These are phyloP conservation scores for Cardamine resedifolia DNA, from an alignment of 345 rosid genomes.

Conservation along the genomic window DNA sequence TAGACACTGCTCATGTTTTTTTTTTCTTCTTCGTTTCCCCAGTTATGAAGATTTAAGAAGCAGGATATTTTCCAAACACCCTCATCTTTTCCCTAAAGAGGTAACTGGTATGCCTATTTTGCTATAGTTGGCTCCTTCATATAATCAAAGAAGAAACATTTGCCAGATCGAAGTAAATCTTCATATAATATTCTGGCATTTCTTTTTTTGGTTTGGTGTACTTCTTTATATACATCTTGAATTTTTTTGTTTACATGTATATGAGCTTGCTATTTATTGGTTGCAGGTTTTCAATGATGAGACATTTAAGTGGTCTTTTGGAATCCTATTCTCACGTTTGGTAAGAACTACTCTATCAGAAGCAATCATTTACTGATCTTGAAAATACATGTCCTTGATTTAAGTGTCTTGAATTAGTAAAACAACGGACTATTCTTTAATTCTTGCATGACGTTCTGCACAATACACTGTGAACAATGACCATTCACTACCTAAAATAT, in stretches of 20 bases:
- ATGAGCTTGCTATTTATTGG: conserved; percentile 29
- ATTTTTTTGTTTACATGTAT: neutral
- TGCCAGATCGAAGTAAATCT: no score
- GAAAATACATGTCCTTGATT: neutral
- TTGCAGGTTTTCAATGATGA: conserved; percentile 81
- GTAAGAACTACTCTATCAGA: conserved; percentile 46
- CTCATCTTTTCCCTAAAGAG: conserved; percentile 85
- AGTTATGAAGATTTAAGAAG: conserved; percentile 77
- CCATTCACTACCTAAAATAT: neutral
- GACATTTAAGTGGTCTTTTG: conserved; percentile 94
- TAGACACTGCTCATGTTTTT: neutral
- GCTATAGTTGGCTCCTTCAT: no score
- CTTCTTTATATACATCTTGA: no score
- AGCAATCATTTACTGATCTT: conserved; percentile 13
- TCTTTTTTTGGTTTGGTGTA: neutral
- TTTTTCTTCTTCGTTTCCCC: conserved; percentile 5
- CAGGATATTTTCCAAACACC: conserved; percentile 89
- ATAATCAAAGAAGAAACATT: no score
- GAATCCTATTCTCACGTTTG: conserved; percentile 94
- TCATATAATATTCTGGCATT: no score
- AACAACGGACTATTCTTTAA: neutral
- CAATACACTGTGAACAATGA: neutral
- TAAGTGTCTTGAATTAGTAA: neutral
- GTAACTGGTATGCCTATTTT: conserved; percentile 36
- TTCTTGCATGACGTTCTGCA: conserved; percentile 4